Percentiles rank a stretch among this genome's conserved stretches.
These are phyloP conservation scores for Chenopodium album DNA, from an alignment of 148 eudicot species.

Conservation along the genomic window DNA sequence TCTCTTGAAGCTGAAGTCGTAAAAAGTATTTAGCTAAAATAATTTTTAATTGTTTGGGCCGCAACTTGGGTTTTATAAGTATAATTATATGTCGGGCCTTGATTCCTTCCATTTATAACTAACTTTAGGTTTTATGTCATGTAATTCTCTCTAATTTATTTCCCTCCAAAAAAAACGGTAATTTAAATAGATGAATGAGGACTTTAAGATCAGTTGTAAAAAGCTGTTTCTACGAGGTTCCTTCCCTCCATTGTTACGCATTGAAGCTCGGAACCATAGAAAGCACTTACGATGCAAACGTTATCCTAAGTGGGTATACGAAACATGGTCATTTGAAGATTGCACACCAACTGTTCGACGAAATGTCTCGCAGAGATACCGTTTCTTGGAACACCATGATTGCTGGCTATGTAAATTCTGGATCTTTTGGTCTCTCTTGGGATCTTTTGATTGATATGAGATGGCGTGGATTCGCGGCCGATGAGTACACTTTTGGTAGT, in stretches of 20 bases:
- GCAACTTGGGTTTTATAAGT: too few species aligned
- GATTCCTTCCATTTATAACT: conserved; percentile 53
- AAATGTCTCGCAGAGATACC: conserved; percentile 58
- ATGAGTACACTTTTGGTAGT: conserved; percentile 66
- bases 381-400: conserved; percentile 73
- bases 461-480: conserved; percentile 34
- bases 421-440: conserved; percentile 43
- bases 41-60: too few species aligned
- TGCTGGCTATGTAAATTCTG: conserved; percentile 51
- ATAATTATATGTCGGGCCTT: too few species aligned
- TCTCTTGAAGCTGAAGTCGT: too few species aligned
- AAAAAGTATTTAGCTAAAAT: too few species aligned
- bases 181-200: conserved; percentile 44
- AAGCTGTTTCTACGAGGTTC: too few species aligned
- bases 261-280: conserved; percentile 44
- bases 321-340: conserved; percentile 37
- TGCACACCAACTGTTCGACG: conserved; percentile 67
- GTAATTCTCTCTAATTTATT: not conserved
- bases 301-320: conserved; percentile 34
- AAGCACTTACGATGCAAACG: conserved; percentile 44
- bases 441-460: conserved; percentile 46
- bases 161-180: conserved; percentile 28
- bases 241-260: conserved; percentile 7
- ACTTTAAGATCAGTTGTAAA: conserved; percentile 1
- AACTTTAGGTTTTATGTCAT: too few species aligned